phyloP scores from a whole-genome alignment of 2,329 filamentous ascomycete genomes.

The Botrytis cinerea region DNA sequence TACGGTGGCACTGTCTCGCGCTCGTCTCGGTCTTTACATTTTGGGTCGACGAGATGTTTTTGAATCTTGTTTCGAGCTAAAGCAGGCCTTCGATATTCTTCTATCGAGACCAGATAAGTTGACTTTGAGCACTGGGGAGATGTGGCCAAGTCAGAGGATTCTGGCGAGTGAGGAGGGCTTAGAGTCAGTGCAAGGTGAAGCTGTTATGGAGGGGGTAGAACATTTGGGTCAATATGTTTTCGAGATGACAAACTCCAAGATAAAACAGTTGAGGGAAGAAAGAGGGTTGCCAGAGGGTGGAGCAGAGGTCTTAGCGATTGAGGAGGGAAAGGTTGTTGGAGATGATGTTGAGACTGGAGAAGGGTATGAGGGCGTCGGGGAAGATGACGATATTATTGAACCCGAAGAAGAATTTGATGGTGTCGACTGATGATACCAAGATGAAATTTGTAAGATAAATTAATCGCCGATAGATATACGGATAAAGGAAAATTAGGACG shows the following conservation, averaged over 20 bases:
- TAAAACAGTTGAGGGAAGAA: slow-evolving; percentile 40
- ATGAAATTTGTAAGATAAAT: background rate
- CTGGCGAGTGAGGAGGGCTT: slow-evolving; percentile 48
- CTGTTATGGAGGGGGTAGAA: slow-evolving; percentile 85
- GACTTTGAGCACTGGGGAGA: slow-evolving; percentile 77
- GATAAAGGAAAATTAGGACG: background rate
- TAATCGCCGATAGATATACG: background rate
- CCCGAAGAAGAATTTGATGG: slow-evolving; percentile 5
- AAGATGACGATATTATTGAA: background rate
- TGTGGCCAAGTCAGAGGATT: slow-evolving; percentile 71
- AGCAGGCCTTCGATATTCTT: slow-evolving; percentile 80
- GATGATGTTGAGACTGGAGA: slow-evolving; percentile 11
- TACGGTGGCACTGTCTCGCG: slow-evolving; percentile 91
- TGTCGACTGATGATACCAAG: slow-evolving; percentile 2
- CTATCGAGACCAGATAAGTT: slow-evolving; percentile 79
- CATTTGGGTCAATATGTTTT: slow-evolving; percentile 95
- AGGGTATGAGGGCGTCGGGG: background rate
- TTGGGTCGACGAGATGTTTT: slow-evolving; percentile 87
- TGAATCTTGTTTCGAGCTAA: slow-evolving; percentile 83
- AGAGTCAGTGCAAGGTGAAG: slow-evolving; percentile 54
- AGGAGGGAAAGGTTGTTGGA: slow-evolving; percentile 8
- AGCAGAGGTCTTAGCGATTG: slow-evolving; percentile 1
- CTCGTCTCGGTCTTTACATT: slow-evolving; percentile 87
- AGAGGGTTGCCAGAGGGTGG: slow-evolving; percentile 33
- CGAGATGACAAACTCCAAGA: slow-evolving; percentile 75